These are phyloP conservation scores for Xerocomus spinulosus DNA, from an alignment of 768 basidiomycete genomes.

Conservation along the genomic window DNA sequence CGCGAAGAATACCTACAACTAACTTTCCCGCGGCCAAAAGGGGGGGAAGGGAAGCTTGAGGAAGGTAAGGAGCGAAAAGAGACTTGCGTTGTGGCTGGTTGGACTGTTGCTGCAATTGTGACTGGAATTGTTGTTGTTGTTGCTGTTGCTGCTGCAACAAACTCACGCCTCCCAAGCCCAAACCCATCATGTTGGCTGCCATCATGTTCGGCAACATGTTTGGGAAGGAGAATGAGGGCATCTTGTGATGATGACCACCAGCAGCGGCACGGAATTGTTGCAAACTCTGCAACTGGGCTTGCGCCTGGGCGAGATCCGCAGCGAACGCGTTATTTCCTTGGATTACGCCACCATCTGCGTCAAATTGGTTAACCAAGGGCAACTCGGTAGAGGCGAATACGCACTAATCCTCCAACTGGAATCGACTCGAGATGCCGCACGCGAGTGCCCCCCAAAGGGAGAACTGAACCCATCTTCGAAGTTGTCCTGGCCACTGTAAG, in stretches of 20 bases:
- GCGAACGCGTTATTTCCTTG: constrained; percentile 61
- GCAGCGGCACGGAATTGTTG: constrained; percentile 96
- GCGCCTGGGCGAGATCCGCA: constrained; percentile 91
- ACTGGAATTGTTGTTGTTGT: constrained; percentile 70
- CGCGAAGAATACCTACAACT: constrained; percentile 93
- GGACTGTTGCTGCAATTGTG: constrained; percentile 90
- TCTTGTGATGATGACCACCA: constrained; percentile 92
- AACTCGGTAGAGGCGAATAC: constrained; percentile 27
- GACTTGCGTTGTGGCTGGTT: constrained; percentile 95
- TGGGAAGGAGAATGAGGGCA: constrained; percentile 96
- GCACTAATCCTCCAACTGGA: constrained; percentile 87
- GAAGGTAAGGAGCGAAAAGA: constrained; percentile 96
- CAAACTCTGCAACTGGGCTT: constrained; percentile 92
- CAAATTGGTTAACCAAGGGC: constrained; percentile 8
- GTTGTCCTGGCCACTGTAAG: constrained; percentile 52
- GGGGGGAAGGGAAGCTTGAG: constrained; percentile 95
- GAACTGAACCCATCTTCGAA: constrained; percentile 81
- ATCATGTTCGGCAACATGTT: constrained; percentile 98
- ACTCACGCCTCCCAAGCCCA: constrained; percentile 77
- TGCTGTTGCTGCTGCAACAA: constrained; percentile 90
- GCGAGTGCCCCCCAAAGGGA: constrained; percentile 63
- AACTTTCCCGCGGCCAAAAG: constrained; percentile 95
- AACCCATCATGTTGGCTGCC: constrained; percentile 95
- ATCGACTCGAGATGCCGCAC: constrained; percentile 71
- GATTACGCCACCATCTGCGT: constrained; percentile 66